Base-by-base conservation (phyloP, 768 basidiomycete genomes). In the Lentinula guzmanii region DNA sequence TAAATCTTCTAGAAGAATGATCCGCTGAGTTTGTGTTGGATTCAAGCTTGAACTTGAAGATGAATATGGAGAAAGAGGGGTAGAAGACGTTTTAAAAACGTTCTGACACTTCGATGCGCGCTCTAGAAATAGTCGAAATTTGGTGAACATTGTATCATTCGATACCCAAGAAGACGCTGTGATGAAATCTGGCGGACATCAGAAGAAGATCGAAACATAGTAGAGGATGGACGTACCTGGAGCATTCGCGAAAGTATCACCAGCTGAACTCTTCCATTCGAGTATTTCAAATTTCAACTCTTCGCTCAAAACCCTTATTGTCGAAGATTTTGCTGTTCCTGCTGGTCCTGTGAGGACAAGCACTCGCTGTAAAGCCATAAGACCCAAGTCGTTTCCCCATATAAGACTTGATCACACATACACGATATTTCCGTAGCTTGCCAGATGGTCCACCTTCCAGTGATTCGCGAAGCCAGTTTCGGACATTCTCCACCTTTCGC, bases 321-420 rank as follows among this genome's bases (percentile, higher is more conserved):
- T 93, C 0, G 94, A 82, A 0, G 96, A 97, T 77, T 99, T 99
- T 0, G 86, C 96, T 0, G 86, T 84, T 1, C 96, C 96, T 7
- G 96, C 87, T 0, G 93, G 92, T 1, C 96, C 96, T 2, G 91
- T 90, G 10, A 99, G 74, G 0, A 85, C 84, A 6, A 98, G 81
- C 33, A 99, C 85, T 51, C 94, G 82, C 91, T 98, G 61, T 3
- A 28, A 41, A 34, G 18, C 4, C 18, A 51, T 61, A 21, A 58
- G 11, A 34, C 52, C 46, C 11, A 61, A 43, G 11, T 28, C 28
- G 28, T 28, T 28, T 15, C 16, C 21, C 2, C 13, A 21, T 50
- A 8, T 50, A 53, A 57, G 53, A 48, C 46, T 5, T 16, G 2
- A n/a, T 57, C 57, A 10, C 6, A 78, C 86, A 41, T 64, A 93